phyloP scores from a whole-genome alignment of 495 filamentous ascomycete genomes.

The Aspergillus wentii region DNA sequence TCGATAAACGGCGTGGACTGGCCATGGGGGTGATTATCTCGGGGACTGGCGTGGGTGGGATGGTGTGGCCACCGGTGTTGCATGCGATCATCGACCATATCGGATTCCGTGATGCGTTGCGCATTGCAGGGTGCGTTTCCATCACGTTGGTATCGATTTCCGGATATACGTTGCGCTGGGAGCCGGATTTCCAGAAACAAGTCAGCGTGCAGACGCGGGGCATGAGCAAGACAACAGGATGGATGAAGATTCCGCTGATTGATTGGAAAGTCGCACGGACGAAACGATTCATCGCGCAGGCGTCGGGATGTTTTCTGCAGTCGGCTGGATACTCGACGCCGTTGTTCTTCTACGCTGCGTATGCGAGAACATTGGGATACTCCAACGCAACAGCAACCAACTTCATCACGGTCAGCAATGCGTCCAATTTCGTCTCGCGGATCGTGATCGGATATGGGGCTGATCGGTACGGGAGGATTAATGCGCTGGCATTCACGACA shows the following conservation, averaged over 20 bases:
- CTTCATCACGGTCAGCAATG: constrained; percentile 52
- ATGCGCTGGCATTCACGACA: constrained; percentile 46
- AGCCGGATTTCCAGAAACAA: constrained; percentile 36
- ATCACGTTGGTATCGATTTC: constrained; percentile 40
- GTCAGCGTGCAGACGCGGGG: constrained; percentile 20
- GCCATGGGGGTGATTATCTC: constrained; percentile 51
- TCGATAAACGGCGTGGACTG: constrained; percentile 47
- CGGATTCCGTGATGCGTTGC: constrained; percentile 50
- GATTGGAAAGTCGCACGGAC: constrained; percentile 33
- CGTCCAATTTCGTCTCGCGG: constrained; percentile 48
- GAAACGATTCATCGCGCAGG: constrained; percentile 35
- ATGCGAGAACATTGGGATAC: constrained; percentile 37
- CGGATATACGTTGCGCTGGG: constrained; percentile 37
- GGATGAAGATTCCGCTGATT: constrained; percentile 26
- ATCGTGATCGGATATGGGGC: constrained; percentile 47
- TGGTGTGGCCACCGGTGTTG: constrained; percentile 42
- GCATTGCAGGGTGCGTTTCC: constrained; percentile 42
- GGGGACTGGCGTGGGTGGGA: constrained; percentile 52
- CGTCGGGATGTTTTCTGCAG: constrained; percentile 36
- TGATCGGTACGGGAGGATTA: constrained; percentile 45
- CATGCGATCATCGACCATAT: constrained; percentile 43
- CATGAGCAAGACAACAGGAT: constrained; percentile 11
- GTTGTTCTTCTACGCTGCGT: constrained; percentile 39
- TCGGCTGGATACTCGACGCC: constrained; percentile 39
- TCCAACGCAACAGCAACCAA: constrained; percentile 28